phyloP scores from a whole-genome alignment of 345 rosid genomes.

The Brassica cretica region DNA sequence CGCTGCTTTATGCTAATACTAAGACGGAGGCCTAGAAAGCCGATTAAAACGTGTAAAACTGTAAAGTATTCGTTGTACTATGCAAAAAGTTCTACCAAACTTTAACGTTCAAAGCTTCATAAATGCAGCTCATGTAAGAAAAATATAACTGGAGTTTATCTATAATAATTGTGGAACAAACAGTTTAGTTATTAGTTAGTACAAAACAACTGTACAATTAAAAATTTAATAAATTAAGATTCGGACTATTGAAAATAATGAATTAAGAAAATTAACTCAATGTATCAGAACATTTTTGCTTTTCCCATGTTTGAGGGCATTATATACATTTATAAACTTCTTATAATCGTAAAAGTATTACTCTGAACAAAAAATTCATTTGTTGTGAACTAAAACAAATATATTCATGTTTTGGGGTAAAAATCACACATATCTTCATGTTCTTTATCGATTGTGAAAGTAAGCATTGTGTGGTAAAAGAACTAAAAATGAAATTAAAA shows the following conservation, averaged over 20 bases:
- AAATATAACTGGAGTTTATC: background rate
- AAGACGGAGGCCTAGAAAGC: conserved; percentile 18
- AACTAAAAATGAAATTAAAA: background rate
- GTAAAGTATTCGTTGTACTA: conserved; percentile 30
- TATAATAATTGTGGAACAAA: conserved; percentile 8
- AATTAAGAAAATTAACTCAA: background rate
- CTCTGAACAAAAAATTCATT: background rate
- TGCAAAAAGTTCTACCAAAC: conserved; percentile 29
- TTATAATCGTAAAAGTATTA: background rate
- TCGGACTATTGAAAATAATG: background rate
- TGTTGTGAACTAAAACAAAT: background rate
- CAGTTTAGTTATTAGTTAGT: background rate
- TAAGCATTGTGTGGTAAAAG: conserved; percentile 31
- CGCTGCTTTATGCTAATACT: conserved; percentile 24
- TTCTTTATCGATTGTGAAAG: conserved; percentile 42
- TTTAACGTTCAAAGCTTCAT: conserved; percentile 25
- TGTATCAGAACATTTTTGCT: background rate
- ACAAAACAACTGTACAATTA: background rate
- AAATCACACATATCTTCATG: conserved; percentile 15
- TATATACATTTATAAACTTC: background rate
- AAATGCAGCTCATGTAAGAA: conserved; percentile 19
- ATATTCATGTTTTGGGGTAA: background rate
- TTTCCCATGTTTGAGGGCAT: background rate
- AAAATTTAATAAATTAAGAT: background rate
- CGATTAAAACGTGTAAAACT: conserved; percentile 13